Percentiles rank a stretch among this genome's conserved stretches.
Conservation (phyloP, 768 basidiomycete genomes). For the Terana coerulea region DNA sequence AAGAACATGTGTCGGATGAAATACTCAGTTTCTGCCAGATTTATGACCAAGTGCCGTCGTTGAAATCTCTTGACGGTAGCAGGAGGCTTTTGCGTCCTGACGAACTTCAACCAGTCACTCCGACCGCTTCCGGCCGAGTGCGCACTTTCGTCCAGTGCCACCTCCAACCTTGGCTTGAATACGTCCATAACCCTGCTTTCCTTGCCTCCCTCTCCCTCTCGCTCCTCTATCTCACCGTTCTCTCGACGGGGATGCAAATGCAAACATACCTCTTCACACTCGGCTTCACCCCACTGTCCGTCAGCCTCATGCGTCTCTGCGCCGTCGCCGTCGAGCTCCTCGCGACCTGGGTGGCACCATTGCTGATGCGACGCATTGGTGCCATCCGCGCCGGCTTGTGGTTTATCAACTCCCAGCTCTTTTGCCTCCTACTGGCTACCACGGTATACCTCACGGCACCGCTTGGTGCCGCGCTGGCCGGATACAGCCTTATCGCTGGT, state of each 20-base stretch:
- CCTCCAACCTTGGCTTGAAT: slow-evolving; percentile 10
- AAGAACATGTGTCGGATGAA: no score
- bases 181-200: slow-evolving; percentile 20
- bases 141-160: no score
- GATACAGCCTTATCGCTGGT: slow-evolving; percentile 19
- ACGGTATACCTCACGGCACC: slow-evolving; percentile 18
- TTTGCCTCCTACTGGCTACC: slow-evolving; percentile 17
- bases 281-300: slow-evolving; percentile 21
- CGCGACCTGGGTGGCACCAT: slow-evolving; percentile 28
- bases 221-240: slow-evolving; percentile 30
- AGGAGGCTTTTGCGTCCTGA: no score
- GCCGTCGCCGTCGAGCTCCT: slow-evolving; percentile 25
- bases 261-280: slow-evolving; percentile 25
- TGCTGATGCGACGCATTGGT: slow-evolving; percentile 21
- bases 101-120: no score
- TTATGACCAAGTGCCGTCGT: no score
- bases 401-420: slow-evolving; percentile 28
- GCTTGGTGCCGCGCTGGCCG: slow-evolving; percentile 12
- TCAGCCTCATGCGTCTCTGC: slow-evolving; percentile 21
- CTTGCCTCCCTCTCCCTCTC: slow-evolving; percentile 22
- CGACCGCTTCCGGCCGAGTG: no score
- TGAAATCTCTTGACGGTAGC: no score
- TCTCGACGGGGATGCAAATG: slow-evolving; percentile 28
- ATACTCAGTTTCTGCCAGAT: no score
- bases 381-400: slow-evolving; percentile 27